Base-by-base conservation (phyloP, 2,329 filamentous ascomycete species). In the Xylariaceae sp. region DNA sequence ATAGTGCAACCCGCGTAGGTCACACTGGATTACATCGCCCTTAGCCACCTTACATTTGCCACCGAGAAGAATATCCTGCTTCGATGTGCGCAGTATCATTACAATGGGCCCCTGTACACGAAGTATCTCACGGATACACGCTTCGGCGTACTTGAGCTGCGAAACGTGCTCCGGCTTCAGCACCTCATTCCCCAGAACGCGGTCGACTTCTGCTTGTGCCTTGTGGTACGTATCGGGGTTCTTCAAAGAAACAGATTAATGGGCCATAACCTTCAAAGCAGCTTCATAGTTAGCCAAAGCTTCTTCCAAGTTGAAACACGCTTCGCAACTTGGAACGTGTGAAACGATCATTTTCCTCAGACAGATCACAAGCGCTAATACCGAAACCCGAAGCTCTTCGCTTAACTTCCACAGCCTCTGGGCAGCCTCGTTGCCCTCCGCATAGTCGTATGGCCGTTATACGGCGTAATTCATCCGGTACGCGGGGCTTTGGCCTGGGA, bases 61-160 rank as follows among this genome's bases (percentile, higher is more conserved):
- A 13, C 60, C 55, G 32, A 73, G 51, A 5, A 74, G 44, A 2
- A 64, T 63, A 13, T 67, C 58, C 33, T 67, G 52, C n/a, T 49
- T 45, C 7, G 60, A 43, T 10, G 3, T 68, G 49, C 23, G 9
- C 14, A 60, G 59, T 50, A 75, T 68, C 1, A 57, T 60, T 0
- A 68, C 63, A 1, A 68, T 70, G 0, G 70, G 66, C 8, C 70
- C 62, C 5, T 61, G 59, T 0, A 73, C 53, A 12, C 74, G 63
- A 21, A 76, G 50, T 2, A 71, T 61, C 47, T 80, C 75, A 9
- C 67, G 63, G 22, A 79, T 56, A 25, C 69, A 33, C 11, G 68
- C 74, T n/a, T 67, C 63, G 35, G 74, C 56, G 44, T 76, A 78
- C n/a, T 63, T 58, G 3, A 79, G 55, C 35, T 67, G 61, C 9